These are phyloP conservation scores for Nicotiana undulata DNA, from an alignment of 257 asterid genomes.

Conservation along the genomic window DNA sequence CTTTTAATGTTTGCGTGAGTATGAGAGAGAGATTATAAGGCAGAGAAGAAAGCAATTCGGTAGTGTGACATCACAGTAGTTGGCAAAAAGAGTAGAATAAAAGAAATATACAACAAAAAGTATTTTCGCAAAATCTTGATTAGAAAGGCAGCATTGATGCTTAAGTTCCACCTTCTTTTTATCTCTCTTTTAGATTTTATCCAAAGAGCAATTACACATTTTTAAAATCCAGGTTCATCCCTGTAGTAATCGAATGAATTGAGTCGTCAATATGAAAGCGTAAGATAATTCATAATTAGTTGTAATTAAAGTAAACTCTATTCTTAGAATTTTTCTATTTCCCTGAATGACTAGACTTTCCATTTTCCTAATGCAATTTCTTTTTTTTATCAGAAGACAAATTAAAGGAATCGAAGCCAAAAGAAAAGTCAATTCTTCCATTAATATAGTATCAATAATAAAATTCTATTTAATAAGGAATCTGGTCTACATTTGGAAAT, in stretches of 20 bases:
- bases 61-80: not conserved
- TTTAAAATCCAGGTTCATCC: no score
- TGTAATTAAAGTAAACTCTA: not conserved
- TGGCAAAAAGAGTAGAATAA: constrained; percentile 20
- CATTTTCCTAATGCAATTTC: not conserved
- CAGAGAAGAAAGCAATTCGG: constrained; percentile 21
- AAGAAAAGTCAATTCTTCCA: not conserved
- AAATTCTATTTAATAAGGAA: not conserved
- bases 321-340: not conserved
- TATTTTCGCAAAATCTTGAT: not conserved
- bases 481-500: no score
- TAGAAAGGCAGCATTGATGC: not conserved
- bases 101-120: constrained; percentile 9
- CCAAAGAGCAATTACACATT: no score
- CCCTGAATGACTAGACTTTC: not conserved
- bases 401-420: no score
- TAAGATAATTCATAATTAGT: no score
- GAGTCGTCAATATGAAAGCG: no score
- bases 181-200: not conserved
- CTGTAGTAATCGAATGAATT: no score
- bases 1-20: not conserved
- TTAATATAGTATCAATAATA: not conserved
- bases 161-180: no score
- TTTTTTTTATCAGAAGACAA: no score
- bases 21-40: not conserved